These are phyloP conservation scores for Kokia cookei DNA, from an alignment of 441 rosid genomes.

Conservation along the genomic window DNA sequence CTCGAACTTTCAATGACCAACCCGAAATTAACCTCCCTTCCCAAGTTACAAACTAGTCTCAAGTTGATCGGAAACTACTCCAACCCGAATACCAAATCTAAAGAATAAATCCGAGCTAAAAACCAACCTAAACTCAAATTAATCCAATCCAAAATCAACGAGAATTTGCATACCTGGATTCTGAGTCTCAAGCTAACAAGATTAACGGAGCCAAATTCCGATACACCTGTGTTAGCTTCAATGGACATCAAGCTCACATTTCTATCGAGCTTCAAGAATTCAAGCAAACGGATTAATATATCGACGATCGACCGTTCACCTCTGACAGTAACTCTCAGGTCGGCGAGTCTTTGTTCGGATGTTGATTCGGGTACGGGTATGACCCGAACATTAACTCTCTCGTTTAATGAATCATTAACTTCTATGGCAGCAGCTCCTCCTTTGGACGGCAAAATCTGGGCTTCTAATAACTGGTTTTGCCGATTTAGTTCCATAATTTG, in stretches of 20 bases:
- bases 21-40: too few relatives aligned
- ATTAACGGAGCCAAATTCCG: background rate
- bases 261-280: slow-evolving; percentile 8
- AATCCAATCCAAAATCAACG: too few relatives aligned
- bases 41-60: too few relatives aligned
- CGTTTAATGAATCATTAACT: background rate
- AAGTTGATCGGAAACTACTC: too few relatives aligned
- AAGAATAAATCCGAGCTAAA: too few relatives aligned
- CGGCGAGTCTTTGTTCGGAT: background rate
- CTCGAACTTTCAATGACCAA: too few relatives aligned
- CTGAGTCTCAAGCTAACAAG: background rate
- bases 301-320: background rate
- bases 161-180: background rate
- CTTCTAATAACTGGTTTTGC: slow-evolving; percentile 2
- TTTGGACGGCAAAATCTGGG: slow-evolving; percentile 6
- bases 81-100: too few relatives aligned
- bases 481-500: slow-evolving; percentile 22
- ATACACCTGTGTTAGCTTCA: background rate
- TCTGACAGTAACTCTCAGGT: slow-evolving; percentile 1
- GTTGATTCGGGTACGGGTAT: background rate
- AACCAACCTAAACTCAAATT: too few relatives aligned
- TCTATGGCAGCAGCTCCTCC: background rate
- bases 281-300: background rate
- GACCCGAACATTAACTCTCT: background rate
- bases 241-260: slow-evolving; percentile 6